These are phyloP conservation scores for Aspergillus proliferans DNA, from an alignment of 2,329 filamentous ascomycete genomes.

Conservation along the genomic window DNA sequence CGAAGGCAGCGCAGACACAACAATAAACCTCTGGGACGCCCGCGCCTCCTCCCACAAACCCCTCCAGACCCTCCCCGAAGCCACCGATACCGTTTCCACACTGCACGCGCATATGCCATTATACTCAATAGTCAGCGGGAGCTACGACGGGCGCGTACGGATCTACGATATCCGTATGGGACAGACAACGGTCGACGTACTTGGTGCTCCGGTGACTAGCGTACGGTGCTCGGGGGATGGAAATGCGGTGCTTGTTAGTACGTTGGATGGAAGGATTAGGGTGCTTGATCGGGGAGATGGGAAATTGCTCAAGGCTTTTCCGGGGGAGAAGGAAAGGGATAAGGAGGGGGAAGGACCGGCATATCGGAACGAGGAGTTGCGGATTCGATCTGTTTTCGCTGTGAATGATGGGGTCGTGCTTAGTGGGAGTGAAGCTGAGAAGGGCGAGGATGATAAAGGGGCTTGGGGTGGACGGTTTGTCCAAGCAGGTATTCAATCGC, in stretches of 20 bases:
- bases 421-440: slow-evolving; percentile 65
- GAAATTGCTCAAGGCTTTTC: slow-evolving; percentile 65
- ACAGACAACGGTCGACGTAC: slow-evolving; percentile 61
- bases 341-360: neutral
- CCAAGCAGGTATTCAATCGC: no score
- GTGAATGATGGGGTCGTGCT: slow-evolving; percentile 70
- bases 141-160: slow-evolving; percentile 77
- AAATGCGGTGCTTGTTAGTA: slow-evolving; percentile 66
- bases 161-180: slow-evolving; percentile 80
- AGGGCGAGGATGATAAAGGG: slow-evolving; percentile 5
- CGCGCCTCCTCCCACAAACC: slow-evolving; percentile 37
- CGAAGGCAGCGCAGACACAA: slow-evolving; percentile 39
- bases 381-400: slow-evolving; percentile 71
- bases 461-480: neutral
- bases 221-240: slow-evolving; percentile 65
- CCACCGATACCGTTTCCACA: slow-evolving; percentile 36
- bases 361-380: slow-evolving; percentile 61
- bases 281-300: slow-evolving; percentile 76
- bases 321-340: slow-evolving; percentile 31
- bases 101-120: slow-evolving; percentile 34
- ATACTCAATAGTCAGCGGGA: slow-evolving; percentile 60
- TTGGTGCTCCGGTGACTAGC: slow-evolving; percentile 66
- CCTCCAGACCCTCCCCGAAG: slow-evolving; percentile 38
- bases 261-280: slow-evolving; percentile 68
- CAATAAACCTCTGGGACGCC: slow-evolving; percentile 38